A percentile compares a stretch with the other conserved stretches of the same genome.
These are phyloP conservation scores for Nakazawaea anatomiae DNA, from an alignment of 805 yeast species.

Conservation along the genomic window DNA sequence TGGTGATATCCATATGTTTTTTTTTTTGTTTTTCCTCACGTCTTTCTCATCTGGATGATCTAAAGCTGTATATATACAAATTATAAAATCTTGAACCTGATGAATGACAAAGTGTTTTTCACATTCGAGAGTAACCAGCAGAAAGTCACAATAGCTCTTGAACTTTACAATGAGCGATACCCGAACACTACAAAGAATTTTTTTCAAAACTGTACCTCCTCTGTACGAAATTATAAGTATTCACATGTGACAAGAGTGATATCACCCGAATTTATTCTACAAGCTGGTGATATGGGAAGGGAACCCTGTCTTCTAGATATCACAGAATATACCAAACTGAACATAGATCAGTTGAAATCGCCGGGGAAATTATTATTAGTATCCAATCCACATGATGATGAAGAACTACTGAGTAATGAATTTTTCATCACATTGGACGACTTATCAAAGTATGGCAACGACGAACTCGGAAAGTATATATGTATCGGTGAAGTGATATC, in stretches of 20 bases:
- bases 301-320: background rate
- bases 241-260: constrained; percentile 18
- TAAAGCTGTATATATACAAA: background rate
- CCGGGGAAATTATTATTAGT: background rate
- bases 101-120: constrained; percentile 7
- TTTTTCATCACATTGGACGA: constrained; percentile 20
- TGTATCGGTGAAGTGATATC: constrained; percentile 19
- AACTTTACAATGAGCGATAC: constrained; percentile 9
- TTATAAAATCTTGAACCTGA: background rate
- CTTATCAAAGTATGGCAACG: constrained; percentile 11
- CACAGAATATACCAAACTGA: constrained; percentile 6
- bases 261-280: constrained; percentile 23
- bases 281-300: constrained; percentile 15
- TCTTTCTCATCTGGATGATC: background rate
- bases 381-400: constrained; percentile 9
- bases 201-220: constrained; percentile 12
- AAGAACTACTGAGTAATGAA: constrained; percentile 13
- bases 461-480: constrained; percentile 13
- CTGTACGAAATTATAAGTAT: constrained; percentile 13
- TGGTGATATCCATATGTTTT: no score
- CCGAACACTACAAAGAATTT: constrained; percentile 14
- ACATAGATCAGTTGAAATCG: background rate
- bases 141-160: constrained; percentile 10
- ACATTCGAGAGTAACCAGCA: background rate
- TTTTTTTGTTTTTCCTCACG: background rate